Conservation (phyloP, 257 asterid species). For the Schizonepeta tenuifolia region DNA sequence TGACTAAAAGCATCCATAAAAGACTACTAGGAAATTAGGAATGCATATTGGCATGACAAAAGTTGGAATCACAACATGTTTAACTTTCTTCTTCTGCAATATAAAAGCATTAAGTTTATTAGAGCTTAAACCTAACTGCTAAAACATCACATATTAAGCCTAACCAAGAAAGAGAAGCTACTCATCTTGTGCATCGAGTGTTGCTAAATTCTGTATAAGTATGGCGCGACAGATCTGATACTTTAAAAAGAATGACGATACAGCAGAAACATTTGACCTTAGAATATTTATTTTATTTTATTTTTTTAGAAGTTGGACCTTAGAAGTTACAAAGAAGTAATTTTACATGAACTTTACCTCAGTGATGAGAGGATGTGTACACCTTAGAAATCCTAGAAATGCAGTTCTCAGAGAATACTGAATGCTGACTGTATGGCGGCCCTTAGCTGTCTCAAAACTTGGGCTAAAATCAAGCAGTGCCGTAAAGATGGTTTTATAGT, state of each 20-base stretch:
- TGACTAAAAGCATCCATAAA: constrained; percentile 13
- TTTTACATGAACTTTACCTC: constrained; percentile 63
- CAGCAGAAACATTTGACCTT: background rate
- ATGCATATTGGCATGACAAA: constrained; percentile 21
- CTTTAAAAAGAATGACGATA: background rate
- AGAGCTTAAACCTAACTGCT: constrained; percentile 11
- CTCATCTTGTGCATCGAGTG: background rate
- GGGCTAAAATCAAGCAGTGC: constrained; percentile 76
- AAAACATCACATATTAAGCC: constrained; percentile 18
- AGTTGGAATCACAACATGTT: constrained; percentile 9
- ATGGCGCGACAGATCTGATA: background rate
- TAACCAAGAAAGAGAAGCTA: constrained; percentile 29
- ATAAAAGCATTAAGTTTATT: background rate
- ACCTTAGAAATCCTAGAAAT: constrained; percentile 87
- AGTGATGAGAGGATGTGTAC: constrained; percentile 68
- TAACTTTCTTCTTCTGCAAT: constrained; percentile 10
- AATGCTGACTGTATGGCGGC: constrained; percentile 75
- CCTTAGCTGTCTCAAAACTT: constrained; percentile 60
- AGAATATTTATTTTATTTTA: too few species aligned
- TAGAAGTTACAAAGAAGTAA: constrained; percentile 30
- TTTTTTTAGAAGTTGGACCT: background rate
- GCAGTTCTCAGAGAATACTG: constrained; percentile 92
- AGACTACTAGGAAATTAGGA: background rate
- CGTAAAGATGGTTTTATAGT: constrained; percentile 63
- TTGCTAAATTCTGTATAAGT: background rate